Evolutionary conservation across 1,284 basidiomycete genomes (phyloP), one percentile per base, ranked within the genome.

Genomic region (Ganoderma lucidum): DNA sequence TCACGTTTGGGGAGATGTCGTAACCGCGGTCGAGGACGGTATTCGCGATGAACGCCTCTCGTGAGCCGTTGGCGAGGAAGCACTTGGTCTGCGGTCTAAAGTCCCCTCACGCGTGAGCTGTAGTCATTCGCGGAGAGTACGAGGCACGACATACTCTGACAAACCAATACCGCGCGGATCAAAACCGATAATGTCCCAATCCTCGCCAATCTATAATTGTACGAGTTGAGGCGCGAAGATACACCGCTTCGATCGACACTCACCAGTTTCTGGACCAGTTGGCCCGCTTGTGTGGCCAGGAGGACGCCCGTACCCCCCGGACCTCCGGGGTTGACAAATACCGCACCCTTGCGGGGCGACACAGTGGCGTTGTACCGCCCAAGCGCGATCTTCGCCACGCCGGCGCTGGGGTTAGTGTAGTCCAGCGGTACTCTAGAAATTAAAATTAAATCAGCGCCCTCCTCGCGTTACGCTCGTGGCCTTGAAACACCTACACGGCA

Each of bases 81-180:
- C 84, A 85, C 44, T 78, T 66, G 1, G 81, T 79, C 6, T 68
- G 64, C 0, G 83, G 84, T 9, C 80, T 81, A 62, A 14, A n/a
- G 51, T 15, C 17, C 53, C 59, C 60, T 37, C 19, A 44, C 37
- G 9, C 9, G 56, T 35, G 30, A 17, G 15, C 6, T 2, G 14
- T 19, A 28, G 28, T 14, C 3, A 32, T 9, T n/a, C 10, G 41
- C 3, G 32, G 1, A 28, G 19, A 62, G 2, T 5, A 9, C 4
- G 30, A n/a, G 41, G 51, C n/a, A 42, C 19, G 12, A 67, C 78
- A n/a, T 66, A 81, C 80, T 68, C 71, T 0, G 82, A 81, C 37
- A 73, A 55, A 14, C 82, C 83, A 58, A 84, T 81, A 0, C 84
- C 84, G 65, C 84, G 76, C 19, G 83, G 83, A 71, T 84, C 84